These are phyloP conservation scores for Aspergillus ostianus DNA, from an alignment of 495 filamentous ascomycete genomes.

Conservation along the genomic window DNA sequence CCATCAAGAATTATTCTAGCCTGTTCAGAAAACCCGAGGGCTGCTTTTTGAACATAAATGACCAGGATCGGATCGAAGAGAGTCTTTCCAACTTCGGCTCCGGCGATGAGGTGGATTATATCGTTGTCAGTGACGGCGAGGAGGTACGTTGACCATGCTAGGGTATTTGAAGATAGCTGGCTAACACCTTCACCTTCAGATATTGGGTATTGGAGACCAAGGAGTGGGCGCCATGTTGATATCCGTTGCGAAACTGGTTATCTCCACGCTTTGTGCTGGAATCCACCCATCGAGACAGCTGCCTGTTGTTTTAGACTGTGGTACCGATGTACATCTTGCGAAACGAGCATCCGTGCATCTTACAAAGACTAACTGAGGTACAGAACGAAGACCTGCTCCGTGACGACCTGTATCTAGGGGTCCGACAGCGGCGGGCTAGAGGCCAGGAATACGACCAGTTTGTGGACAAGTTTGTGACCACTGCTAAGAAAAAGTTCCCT, in stretches of 20 bases:
- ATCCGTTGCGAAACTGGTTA: slow-evolving; percentile 75
- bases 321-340: slow-evolving; percentile 59
- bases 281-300: slow-evolving; percentile 78
- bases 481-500: slow-evolving; percentile 67
- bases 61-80: slow-evolving; percentile 56
- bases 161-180: not conserved
- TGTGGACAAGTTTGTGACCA: slow-evolving; percentile 69
- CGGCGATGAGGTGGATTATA: slow-evolving; percentile 79
- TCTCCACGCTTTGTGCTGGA: slow-evolving; percentile 82
- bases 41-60: slow-evolving; percentile 55
- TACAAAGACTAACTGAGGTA: slow-evolving; percentile 10
- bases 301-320: slow-evolving; percentile 84
- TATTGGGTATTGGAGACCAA: slow-evolving; percentile 88
- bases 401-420: slow-evolving; percentile 80
- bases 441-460: slow-evolving; percentile 79
- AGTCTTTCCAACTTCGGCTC: slow-evolving; percentile 65
- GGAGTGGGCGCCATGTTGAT: slow-evolving; percentile 88
- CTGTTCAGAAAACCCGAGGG: slow-evolving; percentile 76
- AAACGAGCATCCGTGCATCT: not conserved
- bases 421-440: slow-evolving; percentile 60
- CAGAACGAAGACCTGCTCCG: slow-evolving; percentile 71
- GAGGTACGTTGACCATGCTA: slow-evolving; percentile 35
- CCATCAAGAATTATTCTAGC: slow-evolving; percentile 80
- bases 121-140: slow-evolving; percentile 81
- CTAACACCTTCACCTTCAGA: slow-evolving; percentile 47